Conservation (phyloP, 805 yeast genomes). For the Lachancea mirantina region DNA sequence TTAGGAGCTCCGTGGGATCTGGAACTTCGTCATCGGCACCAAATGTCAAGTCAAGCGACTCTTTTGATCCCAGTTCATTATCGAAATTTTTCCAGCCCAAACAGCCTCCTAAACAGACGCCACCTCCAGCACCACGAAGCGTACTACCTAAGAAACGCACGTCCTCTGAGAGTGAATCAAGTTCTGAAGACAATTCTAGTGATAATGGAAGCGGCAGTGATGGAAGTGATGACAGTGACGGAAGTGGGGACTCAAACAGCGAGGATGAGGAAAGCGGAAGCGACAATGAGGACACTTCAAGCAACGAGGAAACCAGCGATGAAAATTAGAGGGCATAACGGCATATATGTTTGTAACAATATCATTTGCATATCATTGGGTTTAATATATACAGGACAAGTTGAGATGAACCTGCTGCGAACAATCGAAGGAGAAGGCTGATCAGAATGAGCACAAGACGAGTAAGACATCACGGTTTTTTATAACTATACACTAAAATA, state of each 20-base stretch:
- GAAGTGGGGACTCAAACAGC: constrained; percentile 8
- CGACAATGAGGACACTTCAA: constrained; percentile 1
- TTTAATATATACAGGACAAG: no score
- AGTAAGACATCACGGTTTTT: no score
- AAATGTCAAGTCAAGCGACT: constrained; percentile 8
- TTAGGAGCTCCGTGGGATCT: not conserved
- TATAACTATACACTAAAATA: no score
- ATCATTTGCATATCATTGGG: no score
- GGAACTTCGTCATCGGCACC: constrained; percentile 1
- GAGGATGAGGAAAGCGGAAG: constrained; percentile 9
- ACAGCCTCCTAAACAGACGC: constrained; percentile 18
- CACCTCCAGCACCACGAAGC: constrained; percentile 7
- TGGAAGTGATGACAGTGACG: constrained; percentile 10
- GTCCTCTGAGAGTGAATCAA: constrained; percentile 9
- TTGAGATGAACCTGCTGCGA: no score
- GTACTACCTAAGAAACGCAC: constrained; percentile 8
- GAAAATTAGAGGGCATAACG: constrained; percentile 1
- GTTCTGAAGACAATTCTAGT: constrained; percentile 9
- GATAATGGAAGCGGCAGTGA: constrained; percentile 8
- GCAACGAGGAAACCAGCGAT: constrained; percentile 3
- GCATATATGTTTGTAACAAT: not conserved
- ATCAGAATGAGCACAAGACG: no score
- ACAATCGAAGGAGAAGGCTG: no score
- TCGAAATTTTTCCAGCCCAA: constrained; percentile 33
- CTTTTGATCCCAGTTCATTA: constrained; percentile 31